Evolutionary conservation across 139 green algal genomes (phyloP).

Genomic region (Chlorella sp.): DNA sequence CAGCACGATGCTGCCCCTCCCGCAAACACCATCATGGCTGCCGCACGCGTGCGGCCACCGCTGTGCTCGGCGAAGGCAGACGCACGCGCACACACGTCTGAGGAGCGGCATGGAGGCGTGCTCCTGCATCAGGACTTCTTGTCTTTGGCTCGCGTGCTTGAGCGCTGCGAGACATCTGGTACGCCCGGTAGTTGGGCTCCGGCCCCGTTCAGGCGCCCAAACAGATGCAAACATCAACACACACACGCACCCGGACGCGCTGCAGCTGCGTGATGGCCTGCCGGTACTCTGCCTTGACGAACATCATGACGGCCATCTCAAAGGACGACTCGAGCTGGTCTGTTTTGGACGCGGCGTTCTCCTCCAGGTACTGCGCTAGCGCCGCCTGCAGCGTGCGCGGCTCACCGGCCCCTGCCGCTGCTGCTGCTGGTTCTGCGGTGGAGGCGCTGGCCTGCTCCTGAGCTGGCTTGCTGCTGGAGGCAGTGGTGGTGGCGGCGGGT

Average conservation of each 20-base stretch:
- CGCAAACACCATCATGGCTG: neutral
- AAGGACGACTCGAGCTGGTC: slow-evolving; percentile 25
- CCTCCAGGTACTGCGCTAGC: slow-evolving; percentile 16
- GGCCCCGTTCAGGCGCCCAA: too few relatives aligned
- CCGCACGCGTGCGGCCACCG: neutral
- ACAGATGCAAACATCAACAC: too few relatives aligned
- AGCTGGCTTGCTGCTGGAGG: neutral
- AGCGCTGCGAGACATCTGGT: too few relatives aligned
- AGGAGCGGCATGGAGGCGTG: too few relatives aligned
- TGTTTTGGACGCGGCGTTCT: slow-evolving; percentile 5
- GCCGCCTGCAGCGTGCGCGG: slow-evolving; percentile 16
- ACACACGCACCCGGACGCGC: slow-evolving; percentile 7
- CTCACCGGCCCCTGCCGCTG: slow-evolving; percentile 1
- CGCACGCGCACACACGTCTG: too few relatives aligned
- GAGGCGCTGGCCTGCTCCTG: neutral
- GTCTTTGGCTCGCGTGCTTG: too few relatives aligned
- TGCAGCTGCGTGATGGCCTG: slow-evolving; percentile 12
- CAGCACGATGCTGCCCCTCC: too few relatives aligned
- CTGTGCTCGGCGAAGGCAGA: neutral
- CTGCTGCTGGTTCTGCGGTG: neutral
- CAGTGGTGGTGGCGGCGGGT: neutral
- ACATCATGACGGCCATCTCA: slow-evolving; percentile 35
- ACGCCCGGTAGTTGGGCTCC: too few relatives aligned
- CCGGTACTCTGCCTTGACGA: slow-evolving; percentile 27
- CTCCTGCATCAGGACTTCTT: too few relatives aligned